Base-by-base conservation (phyloP, 345 rosid species). In the Cardamine occulta region DNA sequence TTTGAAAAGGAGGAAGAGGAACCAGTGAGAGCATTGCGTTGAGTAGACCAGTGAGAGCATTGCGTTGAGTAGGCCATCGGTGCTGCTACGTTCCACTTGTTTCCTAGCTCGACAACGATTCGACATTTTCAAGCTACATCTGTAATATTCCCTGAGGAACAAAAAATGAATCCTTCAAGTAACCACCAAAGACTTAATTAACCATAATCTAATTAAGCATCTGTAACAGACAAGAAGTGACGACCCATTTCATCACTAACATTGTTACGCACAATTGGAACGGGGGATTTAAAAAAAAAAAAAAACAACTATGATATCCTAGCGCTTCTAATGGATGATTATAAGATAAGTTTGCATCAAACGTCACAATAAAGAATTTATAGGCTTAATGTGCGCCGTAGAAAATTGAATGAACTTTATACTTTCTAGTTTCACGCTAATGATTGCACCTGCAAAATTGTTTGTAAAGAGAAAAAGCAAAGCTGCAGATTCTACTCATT, bases 101-200 rank as follows among this genome's bases (percentile, higher is more conserved):
- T 91, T 91, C 76, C 80, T 26, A 1, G 97, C 98, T n/a, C 88
- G 78, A 80, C 97, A 94, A 15, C 92, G 92, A 75, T 90, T 87
- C 6, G 97, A 87, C 80, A 90, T 26, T 26, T 2, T 26, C 28
- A 26, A 26, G 28, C 28, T 87, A 84, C 98, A 94, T 72, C 91
- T 81, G 62, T 85, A 90, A 74, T 90, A 93, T 7, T 90, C 89
- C 87, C 95, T 93, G 83, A 39, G 51, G 31, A 67, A 45, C 34
- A 75, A 59, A 24, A 9, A 31, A 51, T 29, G 26, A 23, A 68
- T 11, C 66, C 28, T 12, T 37, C 14, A 13, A 26, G 12, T 44
- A 49, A 17, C 26, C 29, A 53, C 40, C 55, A 63, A 37, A 32
- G 4, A 57, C 26, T 24, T 12, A 5, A 15, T 15, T 65, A 47